Evolutionary conservation across 139 green algal species (phyloP), one percentile per base, ranked within the genome.

Genomic region (Nannochloris sp.): DNA sequence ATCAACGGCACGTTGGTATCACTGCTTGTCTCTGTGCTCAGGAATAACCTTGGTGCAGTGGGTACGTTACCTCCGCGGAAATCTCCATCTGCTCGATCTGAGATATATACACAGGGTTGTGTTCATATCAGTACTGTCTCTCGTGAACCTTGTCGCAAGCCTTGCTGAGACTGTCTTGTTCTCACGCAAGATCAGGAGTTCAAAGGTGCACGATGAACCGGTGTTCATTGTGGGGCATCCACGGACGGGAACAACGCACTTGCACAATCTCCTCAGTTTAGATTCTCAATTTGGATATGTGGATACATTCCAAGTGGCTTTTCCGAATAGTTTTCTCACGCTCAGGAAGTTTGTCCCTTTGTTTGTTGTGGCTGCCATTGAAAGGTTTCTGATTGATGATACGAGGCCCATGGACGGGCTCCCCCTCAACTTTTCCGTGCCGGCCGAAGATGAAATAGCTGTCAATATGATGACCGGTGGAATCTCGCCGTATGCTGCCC

Each of bases 391-490:
- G 34, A 48, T 88, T 51, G 74, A 72, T 58, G n/a, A 44, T 3
- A 83, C 63, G 5, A 68, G 84, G 8, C 84, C 84, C 18, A 90
- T 90, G 84, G 84, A 90, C 70, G 61, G 64, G 55, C 87, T 88
- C 77, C 34, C 56, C 4, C 60, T 88, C 2, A 36, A 31, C 25
- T 76, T 77, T 37, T 59, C 72, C 18, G 60, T 72, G 3, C 77
- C 81, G 1, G 64, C 60, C 44, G 83, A 90, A 57, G 83, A 90
- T 56, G 83, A 90, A 55, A 75, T 88, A 1, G 83, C 81, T 1
- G 66, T 64, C 21, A 82, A 73, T 48, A 24, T 63, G 10, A 63
- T 90, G 6, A 77, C 58, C n/a, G 62, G 63, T 62, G 69, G 71
- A n/a, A 49, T 67, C 19, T 85, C 75, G 1, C 74, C 81, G n/a